Conservation (phyloP, 2,329 filamentous ascomycete genomes). For the Fusarium clavum region DNA sequence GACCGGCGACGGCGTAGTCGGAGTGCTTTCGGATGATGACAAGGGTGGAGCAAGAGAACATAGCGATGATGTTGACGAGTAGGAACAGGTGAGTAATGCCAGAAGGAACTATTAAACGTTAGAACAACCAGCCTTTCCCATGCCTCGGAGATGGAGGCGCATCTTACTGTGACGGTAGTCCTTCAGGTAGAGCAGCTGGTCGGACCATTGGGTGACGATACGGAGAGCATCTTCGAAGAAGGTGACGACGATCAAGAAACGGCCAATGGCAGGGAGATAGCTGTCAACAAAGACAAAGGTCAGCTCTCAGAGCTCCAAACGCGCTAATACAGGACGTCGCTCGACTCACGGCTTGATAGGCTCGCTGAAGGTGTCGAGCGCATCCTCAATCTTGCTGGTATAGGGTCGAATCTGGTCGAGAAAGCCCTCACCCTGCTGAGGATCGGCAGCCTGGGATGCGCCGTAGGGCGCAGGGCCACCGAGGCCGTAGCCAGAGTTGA, state of each 20-base stretch:
- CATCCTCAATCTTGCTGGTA: conserved; percentile 98
- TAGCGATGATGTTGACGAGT: conserved; percentile 87
- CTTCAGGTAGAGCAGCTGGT: conserved; percentile 92
- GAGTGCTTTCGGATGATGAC: conserved; percentile 94
- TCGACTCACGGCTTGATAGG: conserved; percentile 86
- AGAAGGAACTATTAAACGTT: conserved; percentile 74
- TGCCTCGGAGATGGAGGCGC: neutral
- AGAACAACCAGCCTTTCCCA: conserved; percentile 15
- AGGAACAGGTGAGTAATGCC: conserved; percentile 95
- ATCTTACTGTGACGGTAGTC: conserved; percentile 92
- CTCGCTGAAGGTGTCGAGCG: conserved; percentile 86
- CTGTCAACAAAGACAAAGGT: conserved; percentile 59
- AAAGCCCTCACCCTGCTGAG: conserved; percentile 70
- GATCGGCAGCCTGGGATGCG: conserved; percentile 62
- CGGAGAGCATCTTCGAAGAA: conserved; percentile 96
- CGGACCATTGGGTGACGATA: conserved; percentile 97
- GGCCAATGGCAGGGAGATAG: conserved; percentile 93
- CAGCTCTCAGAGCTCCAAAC: conserved; percentile 29
- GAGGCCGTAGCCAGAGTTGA: conserved; percentile 85
- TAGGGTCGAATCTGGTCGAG: conserved; percentile 92
- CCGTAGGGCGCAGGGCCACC: conserved; percentile 77
- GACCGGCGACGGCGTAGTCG: conserved; percentile 89
- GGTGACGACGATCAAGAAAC: conserved; percentile 97
- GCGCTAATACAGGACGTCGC: conserved; percentile 10
- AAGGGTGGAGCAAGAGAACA: conserved; percentile 82